phyloP scores from a whole-genome alignment of 352 stramenopile genomes.

The Globisporangium irregulare region DNA sequence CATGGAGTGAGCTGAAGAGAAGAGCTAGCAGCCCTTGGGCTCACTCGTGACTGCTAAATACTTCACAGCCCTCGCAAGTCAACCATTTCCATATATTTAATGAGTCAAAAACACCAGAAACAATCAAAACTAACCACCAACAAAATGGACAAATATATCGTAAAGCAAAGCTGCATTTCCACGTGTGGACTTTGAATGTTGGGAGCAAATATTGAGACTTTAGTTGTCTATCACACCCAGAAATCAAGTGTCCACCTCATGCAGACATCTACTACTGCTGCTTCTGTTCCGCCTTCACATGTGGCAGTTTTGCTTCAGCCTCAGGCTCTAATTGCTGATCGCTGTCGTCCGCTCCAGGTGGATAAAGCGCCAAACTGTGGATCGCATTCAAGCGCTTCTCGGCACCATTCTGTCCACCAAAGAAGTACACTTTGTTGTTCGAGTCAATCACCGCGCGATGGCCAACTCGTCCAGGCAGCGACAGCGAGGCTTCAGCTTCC shows the following conservation, averaged over 20 bases:
- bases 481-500: slow-evolving; percentile 12
- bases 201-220: not conserved
- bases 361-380: slow-evolving; percentile 52
- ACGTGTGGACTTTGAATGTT: not conserved
- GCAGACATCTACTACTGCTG: not conserved
- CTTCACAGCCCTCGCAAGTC: not conserved
- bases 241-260: not conserved
- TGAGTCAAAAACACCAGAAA: not conserved
- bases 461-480: slow-evolving; percentile 68
- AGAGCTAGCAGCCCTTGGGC: not conserved
- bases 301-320: not conserved
- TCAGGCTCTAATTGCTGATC: slow-evolving; percentile 13
- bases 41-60: too few relatives aligned
- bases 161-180: not conserved
- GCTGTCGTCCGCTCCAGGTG: not conserved
- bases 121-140: not conserved
- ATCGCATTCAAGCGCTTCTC: slow-evolving; percentile 85
- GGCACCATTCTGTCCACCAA: slow-evolving; percentile 80
- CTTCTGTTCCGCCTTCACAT: not conserved
- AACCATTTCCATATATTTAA: not conserved
- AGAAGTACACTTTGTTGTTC: slow-evolving; percentile 73
- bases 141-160: not conserved
- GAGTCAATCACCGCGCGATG: slow-evolving; percentile 72
- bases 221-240: not conserved
- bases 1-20: slow-evolving; percentile 38